Conservation (phyloP, 768 basidiomycete species). For the Symmetrospora coprosmae region DNA sequence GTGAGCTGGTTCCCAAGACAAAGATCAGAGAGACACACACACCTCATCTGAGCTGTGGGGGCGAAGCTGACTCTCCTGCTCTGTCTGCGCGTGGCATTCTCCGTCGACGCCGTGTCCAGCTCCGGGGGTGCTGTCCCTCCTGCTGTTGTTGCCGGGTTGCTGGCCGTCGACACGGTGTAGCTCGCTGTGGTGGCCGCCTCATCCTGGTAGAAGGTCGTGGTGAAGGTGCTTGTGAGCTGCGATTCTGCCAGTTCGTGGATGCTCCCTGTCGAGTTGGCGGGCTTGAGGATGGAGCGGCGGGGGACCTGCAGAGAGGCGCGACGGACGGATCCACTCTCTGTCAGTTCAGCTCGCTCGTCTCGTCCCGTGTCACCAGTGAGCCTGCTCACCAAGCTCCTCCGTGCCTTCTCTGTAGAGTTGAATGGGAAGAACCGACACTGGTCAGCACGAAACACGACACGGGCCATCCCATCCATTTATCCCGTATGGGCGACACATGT, state of each 20-base stretch:
- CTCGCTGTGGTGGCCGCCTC: not conserved
- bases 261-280: not conserved
- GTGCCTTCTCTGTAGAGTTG: constrained; percentile 6
- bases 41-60: constrained; percentile 29
- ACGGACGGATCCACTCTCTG: too few species aligned
- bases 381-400: constrained; percentile 8
- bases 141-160: constrained; percentile 20
- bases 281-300: constrained; percentile 31
- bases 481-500: not conserved
- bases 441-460: not conserved
- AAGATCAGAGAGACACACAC: not conserved
- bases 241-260: not conserved
- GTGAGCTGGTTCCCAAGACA: not conserved
- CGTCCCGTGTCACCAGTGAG: not conserved
- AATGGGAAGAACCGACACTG: not conserved
- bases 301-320: constrained; percentile 20
- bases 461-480: not conserved
- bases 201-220: constrained; percentile 11
- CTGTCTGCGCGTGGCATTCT: constrained; percentile 18
- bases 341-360: not conserved
- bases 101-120: not conserved
- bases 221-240: constrained; percentile 10
- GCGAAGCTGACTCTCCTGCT: constrained; percentile 30
- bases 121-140: constrained; percentile 7
- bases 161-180: constrained; percentile 16